phyloP scores from a whole-genome alignment of 345 rosid genomes.

The Noccaea bulbosa region DNA sequence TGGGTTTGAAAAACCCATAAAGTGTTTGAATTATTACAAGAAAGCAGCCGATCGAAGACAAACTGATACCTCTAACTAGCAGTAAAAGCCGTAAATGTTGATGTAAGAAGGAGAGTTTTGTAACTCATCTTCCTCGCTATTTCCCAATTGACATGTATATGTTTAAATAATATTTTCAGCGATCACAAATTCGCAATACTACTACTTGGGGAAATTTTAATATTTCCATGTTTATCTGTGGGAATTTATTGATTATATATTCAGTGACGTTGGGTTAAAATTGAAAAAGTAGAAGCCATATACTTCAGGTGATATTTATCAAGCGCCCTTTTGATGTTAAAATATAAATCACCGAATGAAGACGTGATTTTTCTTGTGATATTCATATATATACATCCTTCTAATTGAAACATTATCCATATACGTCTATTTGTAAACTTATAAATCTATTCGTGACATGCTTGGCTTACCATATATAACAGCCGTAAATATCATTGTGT shows the following conservation, averaged over 20 bases:
- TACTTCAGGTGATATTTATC: conserved; percentile 33
- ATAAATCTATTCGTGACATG: background rate
- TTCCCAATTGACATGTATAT: background rate
- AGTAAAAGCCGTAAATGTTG: background rate
- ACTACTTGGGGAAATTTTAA: background rate
- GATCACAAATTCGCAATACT: background rate
- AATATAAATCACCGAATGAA: conserved; percentile 28
- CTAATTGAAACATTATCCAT: background rate
- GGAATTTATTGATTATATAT: background rate
- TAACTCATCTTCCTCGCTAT: conserved; percentile 25
- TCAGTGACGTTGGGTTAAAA: background rate
- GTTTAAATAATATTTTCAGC: background rate
- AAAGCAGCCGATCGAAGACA: conserved; percentile 28
- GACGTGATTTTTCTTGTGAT: conserved; percentile 37
- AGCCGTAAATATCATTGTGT: conserved; percentile 6
- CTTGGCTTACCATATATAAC: background rate
- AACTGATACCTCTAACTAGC: background rate
- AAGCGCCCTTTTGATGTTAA: conserved; percentile 27
- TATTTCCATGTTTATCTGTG: background rate
- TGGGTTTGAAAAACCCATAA: no score
- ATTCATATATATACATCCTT: background rate
- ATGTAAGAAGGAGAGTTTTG: conserved; percentile 17
- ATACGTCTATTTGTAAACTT: background rate
- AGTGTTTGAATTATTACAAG: background rate
- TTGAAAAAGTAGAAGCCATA: conserved; percentile 27